These are phyloP conservation scores for Microcera coccophila DNA, from an alignment of 2,329 filamentous ascomycete species.

Conservation along the genomic window DNA sequence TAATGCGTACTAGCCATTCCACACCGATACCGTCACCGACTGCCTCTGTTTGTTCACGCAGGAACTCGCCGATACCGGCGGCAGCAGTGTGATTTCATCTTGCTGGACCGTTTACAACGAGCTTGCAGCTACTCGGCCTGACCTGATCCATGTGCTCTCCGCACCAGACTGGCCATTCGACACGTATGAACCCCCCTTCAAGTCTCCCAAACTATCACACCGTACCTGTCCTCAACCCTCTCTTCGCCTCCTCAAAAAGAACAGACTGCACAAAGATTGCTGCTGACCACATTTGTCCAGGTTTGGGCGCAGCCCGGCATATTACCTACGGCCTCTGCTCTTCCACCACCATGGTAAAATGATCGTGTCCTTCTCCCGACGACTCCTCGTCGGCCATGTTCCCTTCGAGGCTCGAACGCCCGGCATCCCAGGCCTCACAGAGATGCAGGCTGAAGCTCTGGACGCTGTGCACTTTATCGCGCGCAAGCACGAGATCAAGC, in stretches of 20 bases:
- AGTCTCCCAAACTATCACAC: too few species aligned
- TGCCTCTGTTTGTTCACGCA: slow-evolving; percentile 38
- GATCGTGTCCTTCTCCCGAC: slow-evolving; percentile 2
- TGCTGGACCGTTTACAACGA: slow-evolving; percentile 58
- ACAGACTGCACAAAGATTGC: too few species aligned
- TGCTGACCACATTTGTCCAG: background rate
- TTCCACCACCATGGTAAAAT: slow-evolving; percentile 2
- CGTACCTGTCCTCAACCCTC: too few species aligned
- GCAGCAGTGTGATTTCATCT: slow-evolving; percentile 51
- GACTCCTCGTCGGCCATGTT: slow-evolving; percentile 4
- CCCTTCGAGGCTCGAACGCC: background rate
- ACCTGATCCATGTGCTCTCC: slow-evolving; percentile 51
- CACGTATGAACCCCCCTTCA: too few species aligned
- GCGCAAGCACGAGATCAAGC: slow-evolving; percentile 37
- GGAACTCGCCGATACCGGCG: slow-evolving; percentile 47
- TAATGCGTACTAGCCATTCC: too few species aligned
- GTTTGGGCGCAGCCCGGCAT: slow-evolving; percentile 1
- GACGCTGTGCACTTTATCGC: slow-evolving; percentile 44
- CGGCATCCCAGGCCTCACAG: slow-evolving; percentile 48
- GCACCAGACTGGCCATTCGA: slow-evolving; percentile 25
- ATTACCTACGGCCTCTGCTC: slow-evolving; percentile 4
- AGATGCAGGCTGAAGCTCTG: slow-evolving; percentile 45
- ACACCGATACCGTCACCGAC: slow-evolving; percentile 44
- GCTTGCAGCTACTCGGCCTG: slow-evolving; percentile 51
- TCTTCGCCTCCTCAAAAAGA: too few species aligned